Conservation (phyloP, 1,284 basidiomycete species). For the Puccinia novopanici region DNA sequence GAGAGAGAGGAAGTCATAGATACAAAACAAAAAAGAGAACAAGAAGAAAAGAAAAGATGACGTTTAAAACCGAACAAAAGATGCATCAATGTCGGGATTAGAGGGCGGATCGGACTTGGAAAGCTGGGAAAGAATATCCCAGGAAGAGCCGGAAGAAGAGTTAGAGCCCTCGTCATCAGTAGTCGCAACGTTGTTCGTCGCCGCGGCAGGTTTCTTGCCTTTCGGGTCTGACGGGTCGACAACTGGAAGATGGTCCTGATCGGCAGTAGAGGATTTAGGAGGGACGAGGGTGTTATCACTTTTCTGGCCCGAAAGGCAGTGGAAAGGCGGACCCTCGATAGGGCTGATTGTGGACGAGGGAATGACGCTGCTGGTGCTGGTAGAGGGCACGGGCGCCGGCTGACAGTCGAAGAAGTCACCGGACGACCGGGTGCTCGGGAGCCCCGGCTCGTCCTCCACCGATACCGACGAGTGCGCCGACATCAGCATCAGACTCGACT, state of each 20-base stretch:
- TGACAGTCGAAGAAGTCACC: slow-evolving; percentile 4
- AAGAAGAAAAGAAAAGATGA: background rate
- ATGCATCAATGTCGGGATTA: background rate
- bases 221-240: background rate
- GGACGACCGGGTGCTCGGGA: background rate
- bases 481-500: slow-evolving; percentile 14
- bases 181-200: background rate
- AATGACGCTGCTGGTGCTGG: background rate
- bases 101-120: slow-evolving; percentile 16
- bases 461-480: slow-evolving; percentile 2
- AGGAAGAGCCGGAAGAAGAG: slow-evolving; percentile 7
- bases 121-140: slow-evolving; percentile 30
- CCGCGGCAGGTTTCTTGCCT: background rate
- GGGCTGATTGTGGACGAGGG: background rate
- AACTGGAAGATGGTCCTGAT: background rate
- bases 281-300: background rate
- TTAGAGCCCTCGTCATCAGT: background rate
- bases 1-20: background rate
- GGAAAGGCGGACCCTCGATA: background rate
- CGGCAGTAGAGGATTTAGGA: background rate
- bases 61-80: background rate
- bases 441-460: no score
- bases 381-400: background rate
- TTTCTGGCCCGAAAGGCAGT: background rate
- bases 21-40: background rate